Base-by-base conservation (phyloP, 176 grass and related monocot species). In the Melocanna baccifera region DNA sequence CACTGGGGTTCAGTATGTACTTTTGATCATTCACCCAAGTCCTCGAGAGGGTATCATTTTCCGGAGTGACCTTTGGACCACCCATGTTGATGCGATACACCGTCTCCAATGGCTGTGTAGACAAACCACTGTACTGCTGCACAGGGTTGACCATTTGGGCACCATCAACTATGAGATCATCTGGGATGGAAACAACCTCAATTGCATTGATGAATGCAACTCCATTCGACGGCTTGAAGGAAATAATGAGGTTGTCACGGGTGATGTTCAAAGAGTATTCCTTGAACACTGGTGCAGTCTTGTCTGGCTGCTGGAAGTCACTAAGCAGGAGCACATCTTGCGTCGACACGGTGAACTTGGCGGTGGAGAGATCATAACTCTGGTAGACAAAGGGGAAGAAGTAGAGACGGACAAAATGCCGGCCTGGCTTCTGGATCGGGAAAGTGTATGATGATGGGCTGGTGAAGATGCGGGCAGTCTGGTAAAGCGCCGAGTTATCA, bases 331-430 rank as follows among this genome's bases (percentile, higher is more conserved):
- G 87, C 22, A 93, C 48, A 87, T 95, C 96, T 86, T 98, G 93
- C 19, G 96, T 98, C 0, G 96, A 98, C 34, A 98, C 87, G 0
- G 85, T 92, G 75, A 98, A 95, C 67, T 91, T 90, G 67, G 93
- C 89, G 1, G 88, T 83, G 50, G 91, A 86, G 59, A 98, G 91
- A 77, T 95, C 79, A 67, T 95, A 95, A 5, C 56, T 92, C 78
- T 91, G 85, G 83, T 90, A 93, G 59, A 75, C 76, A 58, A 98
- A 98, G 22, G 96, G 91, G 76, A 90, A 98, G 85, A 98, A 95
- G 66, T 98, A 89, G 46, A 98, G 74, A 43, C 96, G 93, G 22
- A 98, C 79, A 75, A 95, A 98, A 83, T 98, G 96, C 28, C 96
- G 77, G 8, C 96, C 93, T 69, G 81, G 93, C 84, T 84, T 90